phyloP scores from a whole-genome alignment of 192 early-diverging fungal species.

The Geranomyces variabilis region DNA sequence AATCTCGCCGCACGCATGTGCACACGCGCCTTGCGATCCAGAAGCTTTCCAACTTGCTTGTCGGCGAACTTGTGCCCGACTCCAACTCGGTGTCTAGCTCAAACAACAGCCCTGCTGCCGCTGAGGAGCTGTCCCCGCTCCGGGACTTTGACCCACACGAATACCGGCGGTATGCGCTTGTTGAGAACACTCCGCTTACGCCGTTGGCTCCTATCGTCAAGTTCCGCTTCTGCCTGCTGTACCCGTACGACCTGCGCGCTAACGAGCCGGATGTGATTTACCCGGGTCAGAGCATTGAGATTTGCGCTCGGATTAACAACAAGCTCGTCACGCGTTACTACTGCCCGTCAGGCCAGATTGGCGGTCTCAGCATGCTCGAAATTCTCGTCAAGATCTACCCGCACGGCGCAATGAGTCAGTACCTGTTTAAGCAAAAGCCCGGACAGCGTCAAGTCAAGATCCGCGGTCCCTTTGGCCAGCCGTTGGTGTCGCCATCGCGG shows the following conservation, averaged over 20 bases:
- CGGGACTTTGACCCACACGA: constrained; percentile 40
- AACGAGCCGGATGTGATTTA: constrained; percentile 20
- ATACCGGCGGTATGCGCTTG: constrained; percentile 48
- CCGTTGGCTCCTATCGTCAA: constrained; percentile 23
- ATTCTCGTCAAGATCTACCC: constrained; percentile 35
- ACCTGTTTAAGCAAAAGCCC: constrained; percentile 38
- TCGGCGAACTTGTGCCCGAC: constrained; percentile 41
- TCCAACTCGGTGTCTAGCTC: neutral
- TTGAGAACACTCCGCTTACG: constrained; percentile 19
- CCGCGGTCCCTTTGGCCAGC: constrained; percentile 43
- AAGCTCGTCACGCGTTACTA: constrained; percentile 37
- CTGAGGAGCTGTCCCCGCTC: neutral
- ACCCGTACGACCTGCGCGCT: constrained; percentile 38
- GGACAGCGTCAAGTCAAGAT: constrained; percentile 47
- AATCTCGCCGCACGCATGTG: constrained; percentile 44
- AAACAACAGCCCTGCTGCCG: neutral
- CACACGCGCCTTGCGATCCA: constrained; percentile 47
- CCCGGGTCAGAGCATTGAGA: constrained; percentile 19
- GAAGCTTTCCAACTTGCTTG: constrained; percentile 35
- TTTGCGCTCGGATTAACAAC: constrained; percentile 24
- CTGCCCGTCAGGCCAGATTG: constrained; percentile 20
- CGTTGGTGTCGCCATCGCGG: constrained; percentile 18
- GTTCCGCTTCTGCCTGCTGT: constrained; percentile 45
- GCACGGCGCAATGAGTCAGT: constrained; percentile 24
- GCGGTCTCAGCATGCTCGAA: constrained; percentile 9